Evolutionary conservation across 345 rosid species (phyloP), one percentile per base, ranked within the genome.

Genomic region (Salix brachista): DNA sequence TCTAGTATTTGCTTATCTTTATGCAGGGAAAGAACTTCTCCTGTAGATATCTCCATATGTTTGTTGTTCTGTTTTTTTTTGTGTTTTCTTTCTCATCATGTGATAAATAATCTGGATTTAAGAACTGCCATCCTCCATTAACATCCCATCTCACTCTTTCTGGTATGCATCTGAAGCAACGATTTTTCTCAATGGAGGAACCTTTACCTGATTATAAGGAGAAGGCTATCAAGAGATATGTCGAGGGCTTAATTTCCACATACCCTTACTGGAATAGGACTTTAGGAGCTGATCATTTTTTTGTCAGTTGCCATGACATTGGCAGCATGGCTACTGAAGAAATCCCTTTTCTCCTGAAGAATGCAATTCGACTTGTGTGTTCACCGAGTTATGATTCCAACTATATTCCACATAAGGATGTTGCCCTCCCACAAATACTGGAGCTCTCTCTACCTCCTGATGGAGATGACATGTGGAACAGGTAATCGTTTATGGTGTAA

Each of bases 231-330:
- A 87, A 87, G 84, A 75, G 88, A 65, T 96, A 96, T 70, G 78
- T 96, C 75, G 94, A 90, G 54, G 56, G 94, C 66, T 88, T 93
- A 68, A 87, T 88, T 61, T 79, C 74, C 30, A 96, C 89, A 84
- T 94, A 96, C 39, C 97, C 95, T 65, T 94, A 92, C 80, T 96
- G 98, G 99, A 96, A 96, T 76, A 88, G 97, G 80, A 96, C 99
- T 0, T 83, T 96, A 10, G 99, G 99, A 44, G 95, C 95, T 12
- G 99, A 96, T 90, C 99, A 96, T 78, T 96, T 96, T 84, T 96
- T 96, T 72, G 97, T 93, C 32, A 96, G 98, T 12, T 96, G 99
- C 79, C 98, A 96, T 74, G 97, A 94, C 79, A 97, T 93, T 44
- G 99, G 98, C 70, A 97, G 91, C 58, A 91, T 97, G 80, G 97